These are phyloP conservation scores for Mycena belliarum DNA, from an alignment of 768 basidiomycete genomes.

Conservation along the genomic window DNA sequence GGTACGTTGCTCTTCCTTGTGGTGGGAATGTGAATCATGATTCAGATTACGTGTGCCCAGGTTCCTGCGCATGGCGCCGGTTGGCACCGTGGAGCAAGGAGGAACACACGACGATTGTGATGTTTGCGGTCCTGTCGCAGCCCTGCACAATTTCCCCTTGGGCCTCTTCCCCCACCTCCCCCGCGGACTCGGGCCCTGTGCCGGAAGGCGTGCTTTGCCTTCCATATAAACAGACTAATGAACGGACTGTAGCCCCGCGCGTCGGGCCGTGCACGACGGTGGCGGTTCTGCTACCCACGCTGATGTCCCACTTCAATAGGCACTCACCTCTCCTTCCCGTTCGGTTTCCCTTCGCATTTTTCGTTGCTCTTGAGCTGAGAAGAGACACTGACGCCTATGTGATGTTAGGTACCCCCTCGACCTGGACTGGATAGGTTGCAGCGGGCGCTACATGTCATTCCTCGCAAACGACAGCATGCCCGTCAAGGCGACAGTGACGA, in stretches of 20 bases:
- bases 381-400: too few relatives aligned
- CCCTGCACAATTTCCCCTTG: constrained; percentile 31
- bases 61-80: constrained; percentile 81
- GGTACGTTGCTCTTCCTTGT: constrained; percentile 41
- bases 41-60: constrained; percentile 21
- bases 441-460: constrained; percentile 83
- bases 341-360: too few relatives aligned
- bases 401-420: constrained; percentile 82
- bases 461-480: constrained; percentile 87
- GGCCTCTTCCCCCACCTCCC: too few relatives aligned
- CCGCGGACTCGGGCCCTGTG: neutral
- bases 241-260: neutral
- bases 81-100: neutral
- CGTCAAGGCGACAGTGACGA: constrained; percentile 86
- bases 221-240: too few relatives aligned
- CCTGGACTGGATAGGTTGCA: constrained; percentile 95
- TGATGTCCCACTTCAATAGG: too few relatives aligned
- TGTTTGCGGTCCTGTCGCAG: constrained; percentile 10
- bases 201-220: too few relatives aligned
- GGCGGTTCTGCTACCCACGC: constrained; percentile 51
- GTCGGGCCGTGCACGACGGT: constrained; percentile 57
- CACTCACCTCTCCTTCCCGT: too few relatives aligned
- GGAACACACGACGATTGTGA: constrained; percentile 13
- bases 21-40: neutral
- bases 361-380: too few relatives aligned